These are phyloP conservation scores for Colletotrichum gigasporum DNA, from an alignment of 2,329 filamentous ascomycete genomes.

Conservation along the genomic window DNA sequence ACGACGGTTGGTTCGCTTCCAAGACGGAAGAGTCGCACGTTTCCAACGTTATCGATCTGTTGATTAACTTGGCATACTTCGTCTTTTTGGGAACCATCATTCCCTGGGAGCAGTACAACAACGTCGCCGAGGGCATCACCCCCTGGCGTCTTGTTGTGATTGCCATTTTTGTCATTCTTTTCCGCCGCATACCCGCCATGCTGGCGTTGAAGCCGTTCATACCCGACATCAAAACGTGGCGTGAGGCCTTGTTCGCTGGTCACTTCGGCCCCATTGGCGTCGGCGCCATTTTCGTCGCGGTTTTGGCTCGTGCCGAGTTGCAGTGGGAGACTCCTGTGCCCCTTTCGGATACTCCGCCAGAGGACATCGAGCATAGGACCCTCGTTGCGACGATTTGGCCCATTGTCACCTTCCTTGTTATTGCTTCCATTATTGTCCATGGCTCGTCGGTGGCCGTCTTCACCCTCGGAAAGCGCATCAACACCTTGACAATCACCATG, in stretches of 20 bases:
- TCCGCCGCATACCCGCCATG: conserved; percentile 97
- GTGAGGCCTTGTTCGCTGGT: conserved; percentile 94
- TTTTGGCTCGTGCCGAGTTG: conserved; percentile 91
- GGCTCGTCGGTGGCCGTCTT: conserved; percentile 99
- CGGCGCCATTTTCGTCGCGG: conserved; percentile 94
- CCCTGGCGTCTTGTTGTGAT: conserved; percentile 95
- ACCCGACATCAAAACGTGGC: conserved; percentile 97
- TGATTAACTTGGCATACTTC: conserved; percentile 97
- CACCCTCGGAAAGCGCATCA: conserved; percentile 96
- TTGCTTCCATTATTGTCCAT: conserved; percentile 93
- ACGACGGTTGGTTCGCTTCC: conserved; percentile 98
- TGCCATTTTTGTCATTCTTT: conserved; percentile 91
- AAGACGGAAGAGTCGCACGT: conserved; percentile 99
- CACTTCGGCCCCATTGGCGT: conserved; percentile 98
- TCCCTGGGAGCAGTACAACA: conserved; percentile 93
- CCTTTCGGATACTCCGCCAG: conserved; percentile 67
- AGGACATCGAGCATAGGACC: conserved; percentile 66
- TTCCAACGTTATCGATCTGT: conserved; percentile 97
- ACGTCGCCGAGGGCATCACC: conserved; percentile 74
- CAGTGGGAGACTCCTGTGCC: conserved; percentile 82
- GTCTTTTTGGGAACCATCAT: conserved; percentile 98
- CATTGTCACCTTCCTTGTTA: conserved; percentile 92
- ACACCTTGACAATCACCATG: conserved; percentile 93
- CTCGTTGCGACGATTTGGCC: conserved; percentile 93
- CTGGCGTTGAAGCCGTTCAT: conserved; percentile 89